phyloP scores from a whole-genome alignment of 75 land plant species.

The Ceratopteris richardii region DNA sequence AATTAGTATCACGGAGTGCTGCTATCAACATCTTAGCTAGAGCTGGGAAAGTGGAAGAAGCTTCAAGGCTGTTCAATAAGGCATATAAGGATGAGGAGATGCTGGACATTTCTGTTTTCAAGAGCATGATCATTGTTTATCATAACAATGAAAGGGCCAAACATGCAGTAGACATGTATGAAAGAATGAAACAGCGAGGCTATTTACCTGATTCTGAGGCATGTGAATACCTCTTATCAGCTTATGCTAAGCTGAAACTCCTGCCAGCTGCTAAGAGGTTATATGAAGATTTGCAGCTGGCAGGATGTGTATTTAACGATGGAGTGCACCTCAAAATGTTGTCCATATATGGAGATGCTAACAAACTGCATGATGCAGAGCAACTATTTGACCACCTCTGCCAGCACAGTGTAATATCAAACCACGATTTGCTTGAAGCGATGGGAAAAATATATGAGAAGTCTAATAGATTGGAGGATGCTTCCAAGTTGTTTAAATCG shows the following conservation, averaged over 20 bases:
- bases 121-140: constrained; percentile 58
- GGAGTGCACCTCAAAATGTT: constrained; percentile 88
- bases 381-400: constrained; percentile 47
- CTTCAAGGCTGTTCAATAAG: constrained; percentile 63
- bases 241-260: constrained; percentile 58
- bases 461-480: constrained; percentile 60
- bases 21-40: constrained; percentile 73
- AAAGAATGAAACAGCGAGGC: constrained; percentile 59
- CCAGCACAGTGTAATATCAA: constrained; percentile 43
- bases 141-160: constrained; percentile 39
- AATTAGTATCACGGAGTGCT: constrained; percentile 42
- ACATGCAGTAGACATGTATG: constrained; percentile 71
- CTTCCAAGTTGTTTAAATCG: constrained; percentile 15
- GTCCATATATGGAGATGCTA: constrained; percentile 47
- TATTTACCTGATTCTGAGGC: constrained; percentile 65
- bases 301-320: constrained; percentile 57
- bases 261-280: constrained; percentile 53
- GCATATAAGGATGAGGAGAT: constrained; percentile 59
- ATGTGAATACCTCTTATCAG: constrained; percentile 48
- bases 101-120: constrained; percentile 55
- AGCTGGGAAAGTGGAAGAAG: constrained; percentile 88
- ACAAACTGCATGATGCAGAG: constrained; percentile 48
- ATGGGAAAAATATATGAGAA: constrained; percentile 62
- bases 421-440: constrained; percentile 56
- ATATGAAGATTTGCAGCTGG: constrained; percentile 60